Conservation (phyloP, 805 yeast species). For the Zygosaccharomyces rouxii region DNA sequence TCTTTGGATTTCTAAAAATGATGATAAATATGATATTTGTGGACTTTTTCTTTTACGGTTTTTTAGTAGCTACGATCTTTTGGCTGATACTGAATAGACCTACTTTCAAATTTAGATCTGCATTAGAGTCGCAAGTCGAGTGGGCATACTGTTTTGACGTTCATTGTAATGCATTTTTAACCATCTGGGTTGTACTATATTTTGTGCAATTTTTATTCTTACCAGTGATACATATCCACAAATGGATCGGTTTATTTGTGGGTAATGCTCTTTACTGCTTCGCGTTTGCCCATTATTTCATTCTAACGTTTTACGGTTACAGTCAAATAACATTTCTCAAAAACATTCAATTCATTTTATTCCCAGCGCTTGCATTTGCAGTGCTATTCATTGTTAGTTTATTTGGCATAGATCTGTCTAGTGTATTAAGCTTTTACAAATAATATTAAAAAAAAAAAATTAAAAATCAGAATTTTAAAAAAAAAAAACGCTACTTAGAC, state of each 20-base stretch:
- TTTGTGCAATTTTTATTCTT: conserved; percentile 68
- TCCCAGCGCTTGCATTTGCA: conserved; percentile 60
- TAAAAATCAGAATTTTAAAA: not conserved
- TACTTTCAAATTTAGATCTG: conserved; percentile 42
- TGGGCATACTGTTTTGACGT: conserved; percentile 96
- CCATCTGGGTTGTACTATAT: conserved; percentile 73
- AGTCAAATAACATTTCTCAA: conserved; percentile 64
- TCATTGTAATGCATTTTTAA: conserved; percentile 84
- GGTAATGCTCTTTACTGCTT: conserved; percentile 77
- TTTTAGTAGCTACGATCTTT: conserved; percentile 61
- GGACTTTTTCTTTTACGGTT: conserved; percentile 72
- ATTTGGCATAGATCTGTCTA: conserved; percentile 70
- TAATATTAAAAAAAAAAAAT: conserved; percentile 2
- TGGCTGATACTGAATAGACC: conserved; percentile 71
- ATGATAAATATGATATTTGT: conserved; percentile 78
- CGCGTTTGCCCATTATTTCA: conserved; percentile 69
- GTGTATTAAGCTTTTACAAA: conserved; percentile 35
- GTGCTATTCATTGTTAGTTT: conserved; percentile 57
- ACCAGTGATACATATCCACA: conserved; percentile 63
- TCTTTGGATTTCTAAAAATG: conserved; percentile 58
- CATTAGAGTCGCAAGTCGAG: conserved; percentile 41
- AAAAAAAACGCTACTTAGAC: not conserved
- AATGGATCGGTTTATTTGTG: conserved; percentile 61
- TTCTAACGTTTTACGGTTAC: conserved; percentile 86
- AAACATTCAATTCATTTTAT: conserved; percentile 55